These are phyloP conservation scores for Basidiobolus meristosporus DNA, from an alignment of 371 early-diverging fungal genomes.

Conservation along the genomic window DNA sequence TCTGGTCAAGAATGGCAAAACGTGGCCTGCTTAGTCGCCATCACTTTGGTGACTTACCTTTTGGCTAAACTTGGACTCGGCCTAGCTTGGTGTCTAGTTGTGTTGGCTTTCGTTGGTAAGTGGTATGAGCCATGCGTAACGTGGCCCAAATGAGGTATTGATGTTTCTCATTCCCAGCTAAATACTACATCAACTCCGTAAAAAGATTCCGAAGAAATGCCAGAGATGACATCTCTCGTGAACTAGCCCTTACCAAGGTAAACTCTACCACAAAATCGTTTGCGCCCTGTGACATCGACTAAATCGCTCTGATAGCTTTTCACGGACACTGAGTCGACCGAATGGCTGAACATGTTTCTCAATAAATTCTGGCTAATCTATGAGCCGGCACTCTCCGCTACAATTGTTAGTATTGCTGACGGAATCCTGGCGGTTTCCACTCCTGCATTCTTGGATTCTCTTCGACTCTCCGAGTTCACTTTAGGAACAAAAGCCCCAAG, in stretches of 20 bases:
- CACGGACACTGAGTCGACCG: conserved; percentile 57
- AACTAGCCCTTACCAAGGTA: no score
- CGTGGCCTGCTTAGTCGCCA: no score
- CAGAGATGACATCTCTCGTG: conserved; percentile 48
- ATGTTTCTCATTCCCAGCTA: conserved; percentile 17
- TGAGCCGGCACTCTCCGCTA: conserved; percentile 76
- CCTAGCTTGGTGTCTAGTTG: no score
- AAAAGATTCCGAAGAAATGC: conserved; percentile 34
- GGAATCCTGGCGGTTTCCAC: conserved; percentile 51
- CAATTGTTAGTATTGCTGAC: conserved; percentile 53
- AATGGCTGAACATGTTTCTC: conserved; percentile 93
- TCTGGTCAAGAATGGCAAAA: no score
- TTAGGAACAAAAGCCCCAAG: conserved; percentile 90
- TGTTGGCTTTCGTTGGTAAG: no score
- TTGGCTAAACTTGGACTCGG: no score
- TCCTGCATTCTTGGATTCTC: conserved; percentile 77
- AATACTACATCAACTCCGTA: conserved; percentile 42
- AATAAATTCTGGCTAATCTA: conserved; percentile 82
- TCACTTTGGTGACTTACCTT: no score
- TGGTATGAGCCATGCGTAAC: no score
- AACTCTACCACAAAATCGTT: no score
- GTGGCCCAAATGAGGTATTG: no score
- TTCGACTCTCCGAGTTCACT: conserved; percentile 83
- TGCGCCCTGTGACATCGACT: no score
- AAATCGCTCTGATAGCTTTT: conserved; percentile 5